phyloP scores from a whole-genome alignment of 192 early-diverging fungal genomes.

The Backusella westeae region DNA sequence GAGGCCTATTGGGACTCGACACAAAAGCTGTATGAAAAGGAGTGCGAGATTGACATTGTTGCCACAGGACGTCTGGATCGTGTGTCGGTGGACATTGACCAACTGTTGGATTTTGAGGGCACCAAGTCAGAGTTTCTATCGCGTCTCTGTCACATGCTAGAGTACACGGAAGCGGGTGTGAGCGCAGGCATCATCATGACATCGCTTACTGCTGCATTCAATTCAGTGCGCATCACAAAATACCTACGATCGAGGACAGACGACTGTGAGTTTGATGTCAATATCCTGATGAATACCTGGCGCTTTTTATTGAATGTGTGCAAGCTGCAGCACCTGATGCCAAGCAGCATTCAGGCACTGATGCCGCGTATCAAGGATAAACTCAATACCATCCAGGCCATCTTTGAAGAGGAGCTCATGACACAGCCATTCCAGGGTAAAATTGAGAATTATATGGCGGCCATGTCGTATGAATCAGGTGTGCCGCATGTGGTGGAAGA shows the following conservation, averaged over 20 bases:
- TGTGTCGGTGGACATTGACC: not conserved
- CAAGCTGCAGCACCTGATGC: not conserved
- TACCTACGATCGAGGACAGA: not conserved
- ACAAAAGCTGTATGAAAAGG: not conserved
- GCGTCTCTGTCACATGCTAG: not conserved
- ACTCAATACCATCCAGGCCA: not conserved
- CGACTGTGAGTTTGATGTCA: constrained; percentile 2
- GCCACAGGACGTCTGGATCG: not conserved
- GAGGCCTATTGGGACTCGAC: not conserved
- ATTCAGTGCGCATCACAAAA: constrained; percentile 1
- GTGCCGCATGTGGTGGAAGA: not conserved
- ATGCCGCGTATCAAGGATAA: not conserved
- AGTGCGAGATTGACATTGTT: not conserved
- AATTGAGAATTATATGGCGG: not conserved
- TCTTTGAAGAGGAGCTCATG: not conserved
- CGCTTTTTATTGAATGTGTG: not conserved
- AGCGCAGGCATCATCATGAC: not conserved
- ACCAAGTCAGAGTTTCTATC: constrained; percentile 2
- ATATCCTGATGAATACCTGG: not conserved
- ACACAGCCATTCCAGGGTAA: constrained; percentile 1
- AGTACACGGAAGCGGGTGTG: not conserved
- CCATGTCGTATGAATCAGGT: not conserved
- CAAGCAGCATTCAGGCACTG: not conserved
- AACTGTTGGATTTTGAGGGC: not conserved
- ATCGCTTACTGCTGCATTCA: not conserved